phyloP scores from a whole-genome alignment of 495 filamentous ascomycete species.

The Lichina pygmaea region DNA sequence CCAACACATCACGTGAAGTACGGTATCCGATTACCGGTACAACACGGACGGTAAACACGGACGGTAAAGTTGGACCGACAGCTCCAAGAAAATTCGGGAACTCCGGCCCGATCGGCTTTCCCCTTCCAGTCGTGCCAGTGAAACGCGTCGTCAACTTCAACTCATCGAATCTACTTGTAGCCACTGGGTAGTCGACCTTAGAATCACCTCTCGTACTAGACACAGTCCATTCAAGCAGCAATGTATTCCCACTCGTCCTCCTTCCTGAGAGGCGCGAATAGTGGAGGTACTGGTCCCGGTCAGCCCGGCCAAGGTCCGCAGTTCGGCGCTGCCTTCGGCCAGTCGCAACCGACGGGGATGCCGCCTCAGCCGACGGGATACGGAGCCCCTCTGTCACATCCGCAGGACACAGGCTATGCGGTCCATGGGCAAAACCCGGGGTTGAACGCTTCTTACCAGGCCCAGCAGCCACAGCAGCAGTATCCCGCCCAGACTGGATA shows the following conservation, averaged over 20 bases:
- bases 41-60: too few species aligned
- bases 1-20: too few species aligned
- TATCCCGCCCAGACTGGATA: slow-evolving; percentile 23
- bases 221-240: not conserved
- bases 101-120: too few species aligned
- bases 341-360: slow-evolving; percentile 16
- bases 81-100: too few species aligned
- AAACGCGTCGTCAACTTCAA: not conserved
- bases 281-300: slow-evolving; percentile 40
- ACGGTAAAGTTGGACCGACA: too few species aligned
- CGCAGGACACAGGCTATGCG: slow-evolving; percentile 25
- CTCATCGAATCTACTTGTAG: not conserved
- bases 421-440: slow-evolving; percentile 5
- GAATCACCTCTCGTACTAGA: not conserved
- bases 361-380: slow-evolving; percentile 13
- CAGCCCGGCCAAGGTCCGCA: slow-evolving; percentile 27
- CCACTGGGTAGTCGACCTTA: not conserved
- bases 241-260: slow-evolving; percentile 83
- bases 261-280: slow-evolving; percentile 52
- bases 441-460: slow-evolving; percentile 4
- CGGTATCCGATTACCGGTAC: too few species aligned
- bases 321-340: slow-evolving; percentile 12
- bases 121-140: too few species aligned
- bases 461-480: slow-evolving; percentile 33
- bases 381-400: slow-evolving; percentile 11